Evolutionary conservation across 1,284 basidiomycete species (phyloP).

Genomic region (Ceratobasidium sp.): DNA sequence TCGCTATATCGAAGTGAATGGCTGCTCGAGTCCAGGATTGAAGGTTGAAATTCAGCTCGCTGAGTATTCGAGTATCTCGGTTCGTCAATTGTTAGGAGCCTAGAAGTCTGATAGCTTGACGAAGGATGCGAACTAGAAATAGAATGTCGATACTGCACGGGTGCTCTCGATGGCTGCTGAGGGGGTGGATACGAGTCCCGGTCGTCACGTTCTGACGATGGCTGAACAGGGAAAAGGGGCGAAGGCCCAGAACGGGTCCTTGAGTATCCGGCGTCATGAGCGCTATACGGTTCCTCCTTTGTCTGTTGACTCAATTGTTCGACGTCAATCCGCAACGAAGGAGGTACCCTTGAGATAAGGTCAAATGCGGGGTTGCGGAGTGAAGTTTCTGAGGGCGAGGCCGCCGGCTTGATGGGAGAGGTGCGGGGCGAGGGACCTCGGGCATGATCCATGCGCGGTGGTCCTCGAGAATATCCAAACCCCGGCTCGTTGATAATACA

Average conservation of each 20-base stretch:
- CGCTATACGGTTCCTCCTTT: neutral
- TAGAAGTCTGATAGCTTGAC: neutral
- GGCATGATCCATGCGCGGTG: too few relatives aligned
- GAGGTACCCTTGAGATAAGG: neutral
- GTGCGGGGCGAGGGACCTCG: neutral
- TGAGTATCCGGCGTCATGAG: neutral
- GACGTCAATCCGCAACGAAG: neutral
- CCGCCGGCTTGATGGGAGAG: neutral
- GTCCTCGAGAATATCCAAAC: neutral
- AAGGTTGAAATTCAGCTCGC: constrained; percentile 1
- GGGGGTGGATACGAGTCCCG: neutral
- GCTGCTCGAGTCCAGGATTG: constrained; percentile 11
- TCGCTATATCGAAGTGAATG: neutral
- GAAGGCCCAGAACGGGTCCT: neutral
- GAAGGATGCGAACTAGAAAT: constrained; percentile 26
- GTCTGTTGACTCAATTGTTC: neutral
- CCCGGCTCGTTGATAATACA: neutral
- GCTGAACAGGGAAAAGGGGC: neutral
- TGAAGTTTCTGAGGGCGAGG: neutral
- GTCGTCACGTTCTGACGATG: neutral
- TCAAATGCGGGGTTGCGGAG: neutral
- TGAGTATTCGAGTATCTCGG: neutral
- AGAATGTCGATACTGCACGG: constrained; percentile 1
- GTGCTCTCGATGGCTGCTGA: neutral
- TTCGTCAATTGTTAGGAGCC: constrained; percentile 20